These are phyloP conservation scores for Thelonectria rubi DNA, from an alignment of 2,329 filamentous ascomycete genomes.

Conservation along the genomic window DNA sequence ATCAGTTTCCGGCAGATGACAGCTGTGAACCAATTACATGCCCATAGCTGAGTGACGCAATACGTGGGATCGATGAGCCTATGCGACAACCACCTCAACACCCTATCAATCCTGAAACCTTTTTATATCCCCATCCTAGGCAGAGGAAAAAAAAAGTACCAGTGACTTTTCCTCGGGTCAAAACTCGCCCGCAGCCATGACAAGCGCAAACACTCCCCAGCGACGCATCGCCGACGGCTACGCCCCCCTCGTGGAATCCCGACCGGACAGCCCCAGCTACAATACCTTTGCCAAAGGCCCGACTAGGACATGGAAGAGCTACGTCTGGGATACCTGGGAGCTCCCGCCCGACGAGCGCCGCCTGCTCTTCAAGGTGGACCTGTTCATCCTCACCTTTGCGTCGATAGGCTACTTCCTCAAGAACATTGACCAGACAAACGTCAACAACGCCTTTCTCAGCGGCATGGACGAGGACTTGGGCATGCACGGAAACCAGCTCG, in stretches of 20 bases:
- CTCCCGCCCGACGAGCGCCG: constrained; percentile 22
- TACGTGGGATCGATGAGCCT: not conserved
- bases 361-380: constrained; percentile 16
- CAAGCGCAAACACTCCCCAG: not conserved
- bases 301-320: not conserved
- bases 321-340: constrained; percentile 23
- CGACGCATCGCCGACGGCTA: not conserved
- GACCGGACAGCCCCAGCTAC: not conserved
- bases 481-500: constrained; percentile 30
- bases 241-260: not conserved
- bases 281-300: not conserved
- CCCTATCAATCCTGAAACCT: not conserved
- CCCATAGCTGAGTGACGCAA: not conserved
- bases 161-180: too few species aligned
- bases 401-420: constrained; percentile 20
- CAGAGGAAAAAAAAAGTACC: not conserved
- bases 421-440: constrained; percentile 48
- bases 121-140: not conserved
- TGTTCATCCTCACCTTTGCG: constrained; percentile 10
- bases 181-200: not conserved
- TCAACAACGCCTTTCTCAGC: constrained; percentile 49
- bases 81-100: not conserved
- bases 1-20: not conserved
- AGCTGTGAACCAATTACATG: not conserved
- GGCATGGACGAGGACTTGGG: constrained; percentile 50